A percentile compares a stretch with the other conserved stretches of the same genome.
Conservation (phyloP, 1,139 yeast species). For the Cylindricascospora bacillispora region DNA sequence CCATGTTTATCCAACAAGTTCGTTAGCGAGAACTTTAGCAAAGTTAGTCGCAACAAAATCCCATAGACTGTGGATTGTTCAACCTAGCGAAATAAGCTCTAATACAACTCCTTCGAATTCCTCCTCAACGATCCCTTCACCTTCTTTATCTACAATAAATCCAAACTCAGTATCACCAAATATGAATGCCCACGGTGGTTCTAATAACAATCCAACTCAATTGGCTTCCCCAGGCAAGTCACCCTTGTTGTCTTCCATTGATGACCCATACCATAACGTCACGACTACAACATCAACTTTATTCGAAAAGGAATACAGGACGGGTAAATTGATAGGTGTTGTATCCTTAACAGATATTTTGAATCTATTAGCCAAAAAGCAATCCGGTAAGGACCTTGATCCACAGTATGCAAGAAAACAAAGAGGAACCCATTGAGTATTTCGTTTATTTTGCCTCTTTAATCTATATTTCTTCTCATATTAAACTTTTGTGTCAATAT, state of each 20-base stretch:
- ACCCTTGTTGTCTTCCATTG: conserved; percentile 16
- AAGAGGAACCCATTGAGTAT: too few species aligned
- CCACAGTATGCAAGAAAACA: conserved; percentile 80
- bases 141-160: conserved; percentile 3
- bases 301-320: conserved; percentile 34
- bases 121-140: conserved; percentile 6
- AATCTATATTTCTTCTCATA: too few species aligned
- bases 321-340: conserved; percentile 80
- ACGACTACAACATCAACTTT: conserved; percentile 19
- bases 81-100: conserved; percentile 29
- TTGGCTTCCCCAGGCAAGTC: conserved; percentile 7
- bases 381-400: conserved; percentile 49
- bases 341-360: conserved; percentile 82
- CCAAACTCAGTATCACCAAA: conserved; percentile 4
- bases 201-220: too few species aligned
- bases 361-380: conserved; percentile 62
- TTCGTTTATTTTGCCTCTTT: too few species aligned
- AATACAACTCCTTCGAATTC: conserved; percentile 9
- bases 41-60: conserved; percentile 90
- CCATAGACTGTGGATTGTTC: conserved; percentile 89
- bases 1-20: conserved; percentile 70
- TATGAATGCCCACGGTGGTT: conserved; percentile 1
- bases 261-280: conserved; percentile 13
- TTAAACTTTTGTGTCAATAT: too few species aligned
- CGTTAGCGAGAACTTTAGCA: conserved; percentile 81